Evolutionary conservation across 306 rosid species (phyloP), one percentile per base, ranked within the genome.

Genomic region (Dryas alaskensis): DNA sequence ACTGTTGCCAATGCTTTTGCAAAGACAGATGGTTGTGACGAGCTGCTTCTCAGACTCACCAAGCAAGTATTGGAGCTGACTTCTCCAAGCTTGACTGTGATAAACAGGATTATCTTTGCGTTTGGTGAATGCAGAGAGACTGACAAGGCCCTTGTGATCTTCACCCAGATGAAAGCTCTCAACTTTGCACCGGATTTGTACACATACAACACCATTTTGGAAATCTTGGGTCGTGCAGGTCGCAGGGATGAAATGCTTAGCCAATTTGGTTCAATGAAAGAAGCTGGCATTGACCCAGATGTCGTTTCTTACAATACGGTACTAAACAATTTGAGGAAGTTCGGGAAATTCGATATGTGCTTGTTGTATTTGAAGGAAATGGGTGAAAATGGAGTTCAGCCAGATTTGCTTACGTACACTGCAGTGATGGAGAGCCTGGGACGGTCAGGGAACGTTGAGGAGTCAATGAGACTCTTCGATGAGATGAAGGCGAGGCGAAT

Each of bases 321-420:
- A 65, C 68, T 92, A 75, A 88, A 89, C 75, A 81, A 88, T 60
- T 78, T 92, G 75, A 69, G 81, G 81, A 90, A 87, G 91, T 85
- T 79, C 51, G 97, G 97, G 73, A 87, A 92, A 83, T 67, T 73
- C 39, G 89, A 87, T 57, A 8, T 86, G 82, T 92, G 92, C 45
- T 1, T 76, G 57, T 50, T 67, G 7, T 90, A 84, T 79, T 87
- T 84, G 55, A 82, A 79, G 83, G 92, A 90, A 81, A 92, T 92
- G 98, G 77, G 57, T 68, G 88, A 82, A 66, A 87, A 47, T 44
- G 82, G 90, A 42, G 81, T 83, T 69, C 70, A 83, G 71, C 90
- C 90, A 42, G 91, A 90, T 87, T 79, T 88, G 89, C 92, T 87
- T 74, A 88, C 92, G 61, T 92, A 90, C 64, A 83, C 88, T 63